phyloP scores from a whole-genome alignment of 1,139 yeast genomes.

The Yarrowia galli region DNA sequence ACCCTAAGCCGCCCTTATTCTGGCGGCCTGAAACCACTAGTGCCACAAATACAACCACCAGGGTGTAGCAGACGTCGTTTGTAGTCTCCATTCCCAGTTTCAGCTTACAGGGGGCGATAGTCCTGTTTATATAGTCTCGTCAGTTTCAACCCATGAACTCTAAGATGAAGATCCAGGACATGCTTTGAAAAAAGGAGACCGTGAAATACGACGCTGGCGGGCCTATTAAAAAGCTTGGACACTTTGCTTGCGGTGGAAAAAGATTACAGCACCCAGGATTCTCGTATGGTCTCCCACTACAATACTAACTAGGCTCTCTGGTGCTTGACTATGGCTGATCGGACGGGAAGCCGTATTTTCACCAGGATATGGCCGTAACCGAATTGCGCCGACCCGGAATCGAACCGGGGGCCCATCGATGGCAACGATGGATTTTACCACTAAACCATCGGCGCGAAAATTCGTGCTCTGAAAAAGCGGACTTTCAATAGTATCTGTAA shows the following conservation, averaged over 20 bases:
- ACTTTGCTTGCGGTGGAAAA: too few relatives aligned
- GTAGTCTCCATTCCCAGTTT: not conserved
- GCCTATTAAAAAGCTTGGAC: too few relatives aligned
- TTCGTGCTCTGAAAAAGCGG: not conserved
- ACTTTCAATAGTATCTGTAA: not conserved
- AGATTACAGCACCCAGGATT: constrained; percentile 38
- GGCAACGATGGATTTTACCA: constrained; percentile 38
- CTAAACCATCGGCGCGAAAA: constrained; percentile 32
- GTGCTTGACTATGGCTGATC: constrained; percentile 39
- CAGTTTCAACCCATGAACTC: not conserved
- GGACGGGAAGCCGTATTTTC: constrained; percentile 38
- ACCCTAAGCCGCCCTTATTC: not conserved
- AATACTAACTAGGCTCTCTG: constrained; percentile 38
- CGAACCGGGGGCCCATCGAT: constrained; percentile 38
- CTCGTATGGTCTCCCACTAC: constrained; percentile 39
- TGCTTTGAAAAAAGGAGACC: too few relatives aligned
- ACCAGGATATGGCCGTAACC: constrained; percentile 39
- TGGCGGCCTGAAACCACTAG: not conserved
- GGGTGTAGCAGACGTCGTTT: not conserved
- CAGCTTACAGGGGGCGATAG: not conserved
- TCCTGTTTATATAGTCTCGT: not conserved
- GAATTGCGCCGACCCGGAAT: constrained; percentile 38
- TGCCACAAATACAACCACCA: not conserved
- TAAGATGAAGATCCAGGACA: too few relatives aligned
- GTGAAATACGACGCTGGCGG: not conserved